Base-by-base conservation (phyloP, 768 basidiomycete genomes). In the Suillus decipiens region DNA sequence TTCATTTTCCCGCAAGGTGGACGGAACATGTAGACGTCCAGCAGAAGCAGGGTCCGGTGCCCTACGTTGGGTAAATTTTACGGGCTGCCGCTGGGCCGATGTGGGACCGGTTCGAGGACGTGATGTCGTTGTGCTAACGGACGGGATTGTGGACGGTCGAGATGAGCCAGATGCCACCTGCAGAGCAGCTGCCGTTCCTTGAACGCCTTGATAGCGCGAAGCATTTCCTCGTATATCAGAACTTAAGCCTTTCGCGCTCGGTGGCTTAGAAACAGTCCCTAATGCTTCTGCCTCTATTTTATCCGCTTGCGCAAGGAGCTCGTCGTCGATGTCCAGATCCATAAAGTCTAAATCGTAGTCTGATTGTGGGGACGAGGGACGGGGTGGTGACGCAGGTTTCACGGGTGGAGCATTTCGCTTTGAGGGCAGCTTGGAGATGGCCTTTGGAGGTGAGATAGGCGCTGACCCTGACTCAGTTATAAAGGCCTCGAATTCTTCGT, bases 281-380 rank as follows among this genome's bases (percentile, higher is more conserved):
- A 71, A 62, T 22, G 65, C 69, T 28, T 67, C 65, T 51, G 65
- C 64, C 65, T 74, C 71, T 39, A 71, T 69, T 67, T 65, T 66
- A 39, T 72, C 75, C 61, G 72, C 67, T 63, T 79, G 78, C 65
- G 76, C 78, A 24, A 82, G 70, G 63, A 84, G 76, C 14, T 68
- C 74, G 6, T 77, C 80, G 54, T 79, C 75, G 50, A 81, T 67
- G 14, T 73, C 73, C 68, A 76, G 67, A 39, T 74, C 74, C 47
- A 76, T 70, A 33, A 74, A 69, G 36, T 79, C 76, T 62, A 76
- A 75, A 54, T 75, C 77, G 61, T 66, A 75, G 39, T 73, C 71
- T 22, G 73, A 57, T 1, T 66, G 57, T 74, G 73, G 14, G 68
- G 66, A 55, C 68, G 72, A 55, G 19, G 41, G n/a, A 17, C 37